Evolutionary conservation across 352 stramenopile genomes (phyloP), one percentile per base, ranked within the genome.

Genomic region (Globisporangium paddicum): DNA sequence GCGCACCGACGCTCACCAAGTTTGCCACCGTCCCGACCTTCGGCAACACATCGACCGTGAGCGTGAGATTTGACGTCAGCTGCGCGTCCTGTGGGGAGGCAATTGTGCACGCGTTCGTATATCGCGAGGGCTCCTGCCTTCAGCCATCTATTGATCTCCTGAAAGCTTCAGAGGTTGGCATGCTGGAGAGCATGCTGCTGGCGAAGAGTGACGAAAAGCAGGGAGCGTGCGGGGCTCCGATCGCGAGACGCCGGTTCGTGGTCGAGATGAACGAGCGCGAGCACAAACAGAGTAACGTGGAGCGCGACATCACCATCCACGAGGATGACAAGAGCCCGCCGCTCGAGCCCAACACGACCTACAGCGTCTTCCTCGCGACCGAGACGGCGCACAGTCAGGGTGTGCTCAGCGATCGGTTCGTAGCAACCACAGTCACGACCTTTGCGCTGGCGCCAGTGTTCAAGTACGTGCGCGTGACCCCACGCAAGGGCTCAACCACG

Each of bases 401-500:
- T 11, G 82, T 94, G 9, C 30, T 92, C 4, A 90, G 82, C 49
- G 60, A 78, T 3, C 28, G 21, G 5, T 89, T 86, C 45, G 41
- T 68, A 9, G 54, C 64, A 7, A 73, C 62, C 0, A 19, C 44
- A 0, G 80, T 87, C 16, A 75, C 62, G 44, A 91, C 85, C 0
- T 72, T 77, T 25, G 65, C 70, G 1, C 28, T 58, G 16, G 71
- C 82, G 0, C 80, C 85, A 21, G 68, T 16, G 5, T 87, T 94
- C 53, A 71, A 63, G 1, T 59, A 72, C 21, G 21, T 91, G 2
- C 42, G 50, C 6, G 48, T 90, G 11, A 49, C 70, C 5, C 85
- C 82, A 1, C 82, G 84, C 5, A 75, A 73, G 18, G 85, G 80
- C 28, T 91, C 85, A 2, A 94, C 85, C 49, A 94, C 82, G n/a